A percentile compares a stretch with the other conserved stretches of the same genome.
Conservation (phyloP, 768 basidiomycete species). For the Macrolepiota fuliginosa region DNA sequence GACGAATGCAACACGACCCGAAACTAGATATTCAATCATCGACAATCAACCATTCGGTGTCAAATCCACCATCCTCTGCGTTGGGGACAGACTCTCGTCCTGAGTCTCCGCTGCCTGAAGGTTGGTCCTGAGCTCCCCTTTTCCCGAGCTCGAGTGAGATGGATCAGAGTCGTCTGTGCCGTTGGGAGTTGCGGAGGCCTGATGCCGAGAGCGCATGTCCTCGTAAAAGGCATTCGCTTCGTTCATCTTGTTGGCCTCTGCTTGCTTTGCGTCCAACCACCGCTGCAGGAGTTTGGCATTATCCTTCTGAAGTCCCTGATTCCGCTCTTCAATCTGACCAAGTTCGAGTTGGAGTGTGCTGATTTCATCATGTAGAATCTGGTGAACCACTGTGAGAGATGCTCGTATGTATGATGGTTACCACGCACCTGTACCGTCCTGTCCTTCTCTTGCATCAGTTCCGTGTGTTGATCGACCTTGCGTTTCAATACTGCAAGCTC, state of each 20-base stretch:
- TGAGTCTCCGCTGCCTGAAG: slow-evolving; percentile 47
- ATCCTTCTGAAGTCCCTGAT: slow-evolving; percentile 83
- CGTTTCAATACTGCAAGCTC: slow-evolving; percentile 67
- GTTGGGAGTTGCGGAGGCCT: slow-evolving; percentile 58
- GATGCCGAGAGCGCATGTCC: slow-evolving; percentile 74
- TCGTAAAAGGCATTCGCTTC: slow-evolving; percentile 89
- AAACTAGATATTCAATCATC: slow-evolving; percentile 31
- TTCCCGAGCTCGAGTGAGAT: slow-evolving; percentile 57
- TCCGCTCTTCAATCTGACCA: slow-evolving; percentile 84
- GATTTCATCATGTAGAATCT: slow-evolving; percentile 96
- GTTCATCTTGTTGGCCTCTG: slow-evolving; percentile 93
- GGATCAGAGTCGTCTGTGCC: slow-evolving; percentile 31
- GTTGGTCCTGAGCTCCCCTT: slow-evolving; percentile 57
- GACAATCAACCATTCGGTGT: slow-evolving; percentile 90
- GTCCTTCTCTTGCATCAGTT: slow-evolving; percentile 87
- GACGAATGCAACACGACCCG: slow-evolving; percentile 11
- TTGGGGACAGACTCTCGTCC: slow-evolving; percentile 74
- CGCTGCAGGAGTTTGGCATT: slow-evolving; percentile 94
- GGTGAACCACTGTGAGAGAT: slow-evolving; percentile 14
- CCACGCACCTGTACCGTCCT: slow-evolving; percentile 79
- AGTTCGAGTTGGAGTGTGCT: slow-evolving; percentile 89
- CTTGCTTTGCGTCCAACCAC: slow-evolving; percentile 95
- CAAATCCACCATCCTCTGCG: slow-evolving; percentile 70
- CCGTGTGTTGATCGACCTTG: slow-evolving; percentile 81
- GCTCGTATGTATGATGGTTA: background rate